Percentiles rank a stretch among this genome's conserved stretches.
Evolutionary conservation across 164 flowering plant species (phyloP).

Genomic region (Houttuynia cordata): DNA sequence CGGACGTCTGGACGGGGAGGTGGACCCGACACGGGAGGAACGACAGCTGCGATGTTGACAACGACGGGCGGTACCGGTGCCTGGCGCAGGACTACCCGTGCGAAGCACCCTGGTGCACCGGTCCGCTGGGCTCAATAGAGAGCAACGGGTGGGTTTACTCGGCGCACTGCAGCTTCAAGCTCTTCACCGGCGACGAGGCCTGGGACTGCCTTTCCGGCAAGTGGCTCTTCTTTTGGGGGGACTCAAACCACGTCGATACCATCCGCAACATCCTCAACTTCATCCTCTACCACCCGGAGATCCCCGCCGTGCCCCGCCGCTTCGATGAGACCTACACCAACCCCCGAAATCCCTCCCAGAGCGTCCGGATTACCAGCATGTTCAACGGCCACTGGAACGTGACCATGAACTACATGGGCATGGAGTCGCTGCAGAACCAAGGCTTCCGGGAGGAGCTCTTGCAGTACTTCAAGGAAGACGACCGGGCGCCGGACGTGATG

Average conservation of each 20-base stretch:
- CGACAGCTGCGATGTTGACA: conserved; percentile 44
- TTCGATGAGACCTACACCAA: conserved; percentile 72
- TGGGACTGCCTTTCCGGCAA: conserved; percentile 71
- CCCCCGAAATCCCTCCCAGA: conserved; percentile 45
- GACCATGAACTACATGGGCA: conserved; percentile 54
- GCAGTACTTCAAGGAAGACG: conserved; percentile 40
- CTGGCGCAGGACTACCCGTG: conserved; percentile 38
- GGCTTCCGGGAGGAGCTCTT: conserved; percentile 43
- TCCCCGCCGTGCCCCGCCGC: conserved; percentile 44
- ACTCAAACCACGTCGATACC: conserved; percentile 93
- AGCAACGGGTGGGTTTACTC: conserved; percentile 99
- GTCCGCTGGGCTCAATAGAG: conserved; percentile 59
- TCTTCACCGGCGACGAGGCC: conserved; percentile 46
- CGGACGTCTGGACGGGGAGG: conserved; percentile 64
- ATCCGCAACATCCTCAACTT: conserved; percentile 76
- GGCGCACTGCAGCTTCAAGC: conserved; percentile 60
- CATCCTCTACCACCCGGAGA: conserved; percentile 38
- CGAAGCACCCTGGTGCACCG: conserved; percentile 71
- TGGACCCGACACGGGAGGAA: conserved; percentile 77
- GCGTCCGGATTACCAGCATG: conserved; percentile 71
- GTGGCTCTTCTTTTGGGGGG: conserved; percentile 99
- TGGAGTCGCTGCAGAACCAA: conserved; percentile 53
- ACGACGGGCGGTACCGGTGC: conserved; percentile 75
- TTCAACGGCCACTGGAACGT: conserved; percentile 86
- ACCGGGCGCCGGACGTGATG: conserved; percentile 56